A percentile compares a stretch with the other conserved stretches of the same genome.
phyloP scores from a whole-genome alignment of 2,329 filamentous ascomycete species.

The Penicillium brasilianum region DNA sequence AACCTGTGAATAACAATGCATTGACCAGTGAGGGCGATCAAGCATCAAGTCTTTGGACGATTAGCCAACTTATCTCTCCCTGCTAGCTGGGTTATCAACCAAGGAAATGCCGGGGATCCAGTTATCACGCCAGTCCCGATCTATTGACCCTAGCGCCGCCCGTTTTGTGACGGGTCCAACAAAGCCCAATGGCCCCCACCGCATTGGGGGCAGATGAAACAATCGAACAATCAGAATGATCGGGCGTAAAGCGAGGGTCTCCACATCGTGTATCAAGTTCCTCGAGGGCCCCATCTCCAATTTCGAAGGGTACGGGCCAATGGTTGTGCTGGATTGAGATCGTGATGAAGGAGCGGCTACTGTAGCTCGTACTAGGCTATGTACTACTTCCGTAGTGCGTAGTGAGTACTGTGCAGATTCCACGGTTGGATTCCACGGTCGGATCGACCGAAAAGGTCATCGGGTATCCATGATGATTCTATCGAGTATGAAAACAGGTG shows the following conservation, averaged over 20 bases:
- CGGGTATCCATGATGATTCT: constrained; percentile 6
- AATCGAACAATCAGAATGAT: constrained; percentile 1
- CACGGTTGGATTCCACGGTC: constrained; percentile 8
- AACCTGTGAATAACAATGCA: background rate
- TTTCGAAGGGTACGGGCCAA: constrained; percentile 8
- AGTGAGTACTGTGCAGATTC: background rate
- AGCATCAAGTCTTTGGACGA: background rate
- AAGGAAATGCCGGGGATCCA: background rate
- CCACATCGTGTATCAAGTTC: constrained; percentile 4
- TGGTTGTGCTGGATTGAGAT: constrained; percentile 8
- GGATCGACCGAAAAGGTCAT: constrained; percentile 1
- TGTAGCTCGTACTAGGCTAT: too few relatives aligned
- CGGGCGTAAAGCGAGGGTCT: background rate
- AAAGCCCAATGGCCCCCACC: constrained; percentile 17
- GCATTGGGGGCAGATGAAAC: constrained; percentile 18
- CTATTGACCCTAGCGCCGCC: constrained; percentile 22
- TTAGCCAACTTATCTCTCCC: background rate
- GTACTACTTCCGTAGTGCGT: too few relatives aligned
- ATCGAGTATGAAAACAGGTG: constrained; percentile 13
- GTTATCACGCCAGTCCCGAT: constrained; percentile 8
- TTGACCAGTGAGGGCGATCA: too few relatives aligned
- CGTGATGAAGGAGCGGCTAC: constrained; percentile 4
- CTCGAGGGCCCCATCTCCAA: background rate
- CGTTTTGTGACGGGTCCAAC: constrained; percentile 21
- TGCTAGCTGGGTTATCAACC: background rate